Evolutionary conservation across 331 rosid species (phyloP), one percentile per base, ranked within the genome.

Genomic region (Pyrus hybrid): DNA sequence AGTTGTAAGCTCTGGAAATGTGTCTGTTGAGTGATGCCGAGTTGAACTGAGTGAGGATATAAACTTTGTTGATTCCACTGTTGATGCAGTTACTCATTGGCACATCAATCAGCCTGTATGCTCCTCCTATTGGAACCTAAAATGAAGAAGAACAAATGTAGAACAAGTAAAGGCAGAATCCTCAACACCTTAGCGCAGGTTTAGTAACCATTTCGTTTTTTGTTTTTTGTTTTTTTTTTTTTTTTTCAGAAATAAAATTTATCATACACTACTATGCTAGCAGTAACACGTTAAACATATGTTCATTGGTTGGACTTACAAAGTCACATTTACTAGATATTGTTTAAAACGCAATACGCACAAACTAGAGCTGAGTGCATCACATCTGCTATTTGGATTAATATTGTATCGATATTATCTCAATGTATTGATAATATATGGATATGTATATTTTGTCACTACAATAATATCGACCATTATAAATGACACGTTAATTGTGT

Each of bases 71-170:
- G 88, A 94, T 91, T 54, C 99, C 99, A 83, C 99, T 86, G 80
- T 90, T 94, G 57, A 94, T 94, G 89, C 99, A 94, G 83, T 94
- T 94, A 87, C 99, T 94, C 99, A 94, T 94, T 45, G 97, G 99
- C 82, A 94, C 97, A 73, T 94, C 99, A 71, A 94, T 94, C 33
- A 94, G 80, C 83, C 97, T 82, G 82, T 94, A 94, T 23, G 99
- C 86, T 32, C 97, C 99, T 32, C 97, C 99, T 22, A 91, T 92
- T 8, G 99, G 96, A 62, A 94, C 97, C 97, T 88, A 41, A 28
- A 80, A 77, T 29, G 51, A 12, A 68, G 47, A 11, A 41, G 47
- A 41, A 41, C 13, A 54, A 58, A 41, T 37, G 68, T 28, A 23
- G 23, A 23, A 67, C 68, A 8, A 13, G 13, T 41, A 41, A 41